A percentile compares a stretch with the other conserved stretches of the same genome.
These are phyloP conservation scores for Steccherinum ochraceum DNA, from an alignment of 768 basidiomycete species.

Conservation along the genomic window DNA sequence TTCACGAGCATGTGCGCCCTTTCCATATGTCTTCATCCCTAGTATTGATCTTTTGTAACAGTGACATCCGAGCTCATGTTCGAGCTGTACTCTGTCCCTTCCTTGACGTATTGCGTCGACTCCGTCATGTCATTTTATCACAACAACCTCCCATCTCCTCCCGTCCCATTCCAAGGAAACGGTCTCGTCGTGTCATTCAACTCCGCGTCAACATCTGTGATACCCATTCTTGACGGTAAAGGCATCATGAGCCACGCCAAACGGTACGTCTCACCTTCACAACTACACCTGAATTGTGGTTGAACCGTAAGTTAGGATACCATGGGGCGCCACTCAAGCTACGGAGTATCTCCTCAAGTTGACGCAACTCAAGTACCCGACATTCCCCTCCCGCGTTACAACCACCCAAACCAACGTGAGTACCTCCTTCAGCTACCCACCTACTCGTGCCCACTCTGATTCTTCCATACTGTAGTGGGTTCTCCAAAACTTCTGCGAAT, in stretches of 20 bases:
- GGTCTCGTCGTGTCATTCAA: constrained; percentile 90
- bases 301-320: constrained; percentile 57
- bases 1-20: constrained; percentile 71
- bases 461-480: constrained; percentile 65
- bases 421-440: constrained; percentile 6
- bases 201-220: constrained; percentile 83
- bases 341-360: constrained; percentile 91
- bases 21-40: constrained; percentile 1
- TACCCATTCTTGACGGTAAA: constrained; percentile 79
- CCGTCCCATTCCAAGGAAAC: constrained; percentile 46
- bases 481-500: constrained; percentile 80
- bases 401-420: constrained; percentile 69
- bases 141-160: constrained; percentile 44
- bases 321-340: constrained; percentile 89
- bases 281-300: not conserved
- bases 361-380: constrained; percentile 92
- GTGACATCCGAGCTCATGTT: constrained; percentile 97
- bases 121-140: constrained; percentile 90
- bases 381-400: constrained; percentile 82
- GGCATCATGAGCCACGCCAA: constrained; percentile 84
- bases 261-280: constrained; percentile 42
- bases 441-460: no score
- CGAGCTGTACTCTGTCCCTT: constrained; percentile 84
- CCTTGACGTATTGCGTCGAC: constrained; percentile 84
- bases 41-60: constrained; percentile 22